These are phyloP conservation scores for Periglandula ipomoeae DNA, from an alignment of 2,329 filamentous ascomycete species.

Conservation along the genomic window DNA sequence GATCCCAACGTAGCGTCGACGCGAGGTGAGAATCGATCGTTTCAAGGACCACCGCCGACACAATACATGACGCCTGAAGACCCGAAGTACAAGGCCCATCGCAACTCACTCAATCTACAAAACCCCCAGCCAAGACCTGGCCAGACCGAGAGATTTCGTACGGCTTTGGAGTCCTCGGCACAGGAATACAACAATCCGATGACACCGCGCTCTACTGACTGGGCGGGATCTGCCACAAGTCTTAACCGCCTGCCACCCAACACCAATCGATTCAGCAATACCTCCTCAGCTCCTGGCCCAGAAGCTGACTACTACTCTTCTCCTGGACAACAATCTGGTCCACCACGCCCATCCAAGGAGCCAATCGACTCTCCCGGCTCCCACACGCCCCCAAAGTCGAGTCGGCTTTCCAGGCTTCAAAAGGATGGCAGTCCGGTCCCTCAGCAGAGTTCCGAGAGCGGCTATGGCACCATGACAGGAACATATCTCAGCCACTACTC, in stretches of 20 bases:
- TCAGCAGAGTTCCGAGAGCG: constrained; percentile 46
- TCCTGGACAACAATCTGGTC: constrained; percentile 31
- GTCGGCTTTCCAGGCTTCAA: constrained; percentile 37
- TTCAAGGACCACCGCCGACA: constrained; percentile 31
- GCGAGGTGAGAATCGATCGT: constrained; percentile 8
- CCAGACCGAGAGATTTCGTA: constrained; percentile 65
- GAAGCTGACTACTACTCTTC: constrained; percentile 38
- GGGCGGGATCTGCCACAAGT: constrained; percentile 52
- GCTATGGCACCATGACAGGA: constrained; percentile 39
- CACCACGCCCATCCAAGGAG: constrained; percentile 55
- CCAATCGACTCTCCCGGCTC: constrained; percentile 36
- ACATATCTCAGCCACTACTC: constrained; percentile 42
- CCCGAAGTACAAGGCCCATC: constrained; percentile 73
- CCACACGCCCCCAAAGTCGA: constrained; percentile 36
- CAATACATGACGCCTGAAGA: constrained; percentile 51
- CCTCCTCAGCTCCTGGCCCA: constrained; percentile 24
- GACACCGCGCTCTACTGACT: constrained; percentile 52
- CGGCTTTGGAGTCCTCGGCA: constrained; percentile 63
- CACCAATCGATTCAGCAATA: constrained; percentile 39
- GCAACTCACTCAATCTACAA: constrained; percentile 70
- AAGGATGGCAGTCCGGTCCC: constrained; percentile 46
- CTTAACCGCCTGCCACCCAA: constrained; percentile 42
- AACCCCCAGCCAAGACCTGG: constrained; percentile 71
- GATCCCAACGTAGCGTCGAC: constrained; percentile 34
- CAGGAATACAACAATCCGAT: constrained; percentile 54